Evolutionary conservation across 2,329 filamentous ascomycete genomes (phyloP), one percentile per base, ranked within the genome.

Genomic region (Onygenales sp.): DNA sequence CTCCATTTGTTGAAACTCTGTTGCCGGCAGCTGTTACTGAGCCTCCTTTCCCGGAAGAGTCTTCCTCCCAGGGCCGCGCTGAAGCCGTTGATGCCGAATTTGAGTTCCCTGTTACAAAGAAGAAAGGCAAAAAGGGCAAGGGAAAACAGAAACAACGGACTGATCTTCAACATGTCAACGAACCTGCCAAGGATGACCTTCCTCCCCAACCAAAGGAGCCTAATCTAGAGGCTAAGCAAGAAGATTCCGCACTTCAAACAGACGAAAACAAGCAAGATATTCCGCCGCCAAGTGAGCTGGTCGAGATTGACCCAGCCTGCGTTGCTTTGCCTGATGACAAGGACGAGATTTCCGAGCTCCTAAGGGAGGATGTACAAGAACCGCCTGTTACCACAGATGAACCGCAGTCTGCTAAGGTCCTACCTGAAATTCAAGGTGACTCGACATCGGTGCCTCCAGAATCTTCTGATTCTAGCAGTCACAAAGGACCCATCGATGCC

Each of bases 161-260:
- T 51, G 59, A 45, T 27, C 34, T 32, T 37, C 33, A 51, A 14
- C 31, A 39, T 8, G 17, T 7, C n/a, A 11, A 21, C 7, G 21
- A 14, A 21, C 37, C 11, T 7, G n/a, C n/a, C 7, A 27, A 47
- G 33, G 39, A 2, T 40, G 45, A 27, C 2, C 3, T 40, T 51
- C 11, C 31, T 8, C 52, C 54, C 39, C 44, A 57, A 56, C 31
- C 42, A 39, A 34, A 59, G 58, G 57, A 46, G 40, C 42, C 59
- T 56, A 27, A 4, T 27, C 21, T 27, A 27, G 21, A 27, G 21
- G 56, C 58, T 52, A 43, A 63, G 52, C 42, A 59, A 54, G 37
- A 54, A 52, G 42, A 57, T 45, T 9, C 27, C 55, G 14, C 40
- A 21, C 27, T 32, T 21, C 11, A n/a, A 44, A 13, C 6, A 5